Evolutionary conservation across 2,329 filamentous ascomycete genomes (phyloP).

Genomic region (Ophiostoma perfectum): DNA sequence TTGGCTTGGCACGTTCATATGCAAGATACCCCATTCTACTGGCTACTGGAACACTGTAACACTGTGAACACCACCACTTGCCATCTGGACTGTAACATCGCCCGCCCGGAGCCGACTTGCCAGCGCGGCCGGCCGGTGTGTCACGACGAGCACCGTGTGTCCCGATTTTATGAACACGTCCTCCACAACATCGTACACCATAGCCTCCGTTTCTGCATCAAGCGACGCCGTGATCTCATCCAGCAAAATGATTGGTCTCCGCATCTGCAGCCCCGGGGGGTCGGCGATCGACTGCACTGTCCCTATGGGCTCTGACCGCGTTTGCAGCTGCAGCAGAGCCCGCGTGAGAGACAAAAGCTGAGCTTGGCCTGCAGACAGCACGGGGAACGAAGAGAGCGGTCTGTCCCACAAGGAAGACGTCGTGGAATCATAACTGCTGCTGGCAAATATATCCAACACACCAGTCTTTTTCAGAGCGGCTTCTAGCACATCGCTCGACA

Average conservation of each 20-base stretch:
- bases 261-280: no score
- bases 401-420: slow-evolving; percentile 13
- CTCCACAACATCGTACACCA: no score
- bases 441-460: neutral
- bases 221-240: neutral
- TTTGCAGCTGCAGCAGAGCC: slow-evolving; percentile 20
- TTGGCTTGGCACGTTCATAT: no score
- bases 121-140: neutral
- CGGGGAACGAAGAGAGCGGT: slow-evolving; percentile 19
- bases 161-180: neutral
- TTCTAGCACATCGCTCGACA: neutral
- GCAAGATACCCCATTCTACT: no score
- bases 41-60: no score
- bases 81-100: neutral
- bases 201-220: no score
- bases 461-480: no score
- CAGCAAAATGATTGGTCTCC: neutral
- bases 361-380: slow-evolving; percentile 23
- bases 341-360: slow-evolving; percentile 24
- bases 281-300: neutral
- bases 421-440: slow-evolving; percentile 1
- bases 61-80: neutral
- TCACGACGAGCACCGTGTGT: neutral
- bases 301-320: neutral
- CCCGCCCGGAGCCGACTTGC: neutral